phyloP scores from a whole-genome alignment of 495 filamentous ascomycete species.

The Usnea hakonensis region DNA sequence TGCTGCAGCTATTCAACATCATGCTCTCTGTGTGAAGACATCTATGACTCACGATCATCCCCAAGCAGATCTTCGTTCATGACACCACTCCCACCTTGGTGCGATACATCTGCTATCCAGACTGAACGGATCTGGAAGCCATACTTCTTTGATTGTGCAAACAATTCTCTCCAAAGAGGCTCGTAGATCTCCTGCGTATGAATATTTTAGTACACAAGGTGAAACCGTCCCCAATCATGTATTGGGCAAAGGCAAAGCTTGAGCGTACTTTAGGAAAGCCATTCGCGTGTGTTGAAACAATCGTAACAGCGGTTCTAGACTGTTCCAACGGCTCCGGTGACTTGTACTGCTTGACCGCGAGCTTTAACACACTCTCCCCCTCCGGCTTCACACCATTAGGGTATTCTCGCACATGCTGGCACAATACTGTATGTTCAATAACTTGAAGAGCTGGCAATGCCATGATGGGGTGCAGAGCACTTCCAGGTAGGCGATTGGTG shows the following conservation, averaged over 20 bases:
- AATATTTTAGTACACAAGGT: too few species aligned
- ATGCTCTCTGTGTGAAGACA: background rate
- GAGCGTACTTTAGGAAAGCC: conserved; percentile 31
- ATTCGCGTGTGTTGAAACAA: conserved; percentile 61
- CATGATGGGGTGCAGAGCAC: too few species aligned
- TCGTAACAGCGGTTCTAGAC: conserved; percentile 60
- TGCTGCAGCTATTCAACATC: too few species aligned
- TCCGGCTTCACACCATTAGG: too few species aligned
- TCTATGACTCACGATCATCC: conserved; percentile 49
- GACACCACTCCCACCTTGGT: conserved; percentile 59
- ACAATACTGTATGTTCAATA: too few species aligned
- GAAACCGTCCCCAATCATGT: background rate
- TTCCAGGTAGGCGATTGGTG: too few species aligned
- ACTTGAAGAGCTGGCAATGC: too few species aligned
- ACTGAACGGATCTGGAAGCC: conserved; percentile 50
- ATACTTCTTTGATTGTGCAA: conserved; percentile 31
- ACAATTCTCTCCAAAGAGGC: conserved; percentile 63
- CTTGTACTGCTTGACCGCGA: conserved; percentile 60
- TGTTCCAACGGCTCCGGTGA: conserved; percentile 41
- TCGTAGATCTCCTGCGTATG: conserved; percentile 77
- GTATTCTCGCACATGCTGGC: too few species aligned
- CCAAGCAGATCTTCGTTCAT: conserved; percentile 58
- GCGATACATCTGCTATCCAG: conserved; percentile 65
- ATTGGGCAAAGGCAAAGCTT: background rate
- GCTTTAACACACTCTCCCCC: conserved; percentile 31